phyloP scores from a whole-genome alignment of 371 early-diverging fungal species.

The Dinochytrium kinnereticum region DNA sequence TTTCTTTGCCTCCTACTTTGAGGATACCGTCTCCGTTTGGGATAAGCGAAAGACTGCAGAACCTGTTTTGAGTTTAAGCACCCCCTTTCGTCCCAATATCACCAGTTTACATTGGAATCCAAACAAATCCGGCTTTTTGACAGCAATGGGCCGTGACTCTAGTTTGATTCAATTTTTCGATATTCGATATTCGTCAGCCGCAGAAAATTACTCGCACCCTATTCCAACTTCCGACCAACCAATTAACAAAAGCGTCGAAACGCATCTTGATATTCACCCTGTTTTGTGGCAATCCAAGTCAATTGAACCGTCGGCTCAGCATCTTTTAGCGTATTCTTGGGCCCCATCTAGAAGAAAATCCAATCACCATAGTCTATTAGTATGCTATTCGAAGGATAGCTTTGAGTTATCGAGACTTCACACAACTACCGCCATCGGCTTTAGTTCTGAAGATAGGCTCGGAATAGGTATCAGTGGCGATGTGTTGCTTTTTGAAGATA shows the following conservation, averaged over 20 bases:
- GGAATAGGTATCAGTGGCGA: neutral
- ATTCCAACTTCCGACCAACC: too few relatives aligned
- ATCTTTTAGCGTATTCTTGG: neutral
- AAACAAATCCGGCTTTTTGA: constrained; percentile 66
- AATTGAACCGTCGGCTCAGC: neutral
- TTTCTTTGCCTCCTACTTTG: constrained; percentile 75
- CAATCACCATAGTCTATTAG: neutral
- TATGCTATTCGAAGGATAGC: neutral
- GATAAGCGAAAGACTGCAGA: constrained; percentile 73
- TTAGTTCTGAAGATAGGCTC: neutral
- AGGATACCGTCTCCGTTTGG: constrained; percentile 78
- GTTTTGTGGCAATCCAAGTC: neutral
- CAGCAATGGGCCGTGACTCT: constrained; percentile 41
- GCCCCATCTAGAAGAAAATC: neutral
- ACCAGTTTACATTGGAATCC: constrained; percentile 70
- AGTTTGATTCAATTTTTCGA: neutral
- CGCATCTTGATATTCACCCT: neutral
- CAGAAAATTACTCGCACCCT: too few relatives aligned
- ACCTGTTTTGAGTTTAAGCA: constrained; percentile 45
- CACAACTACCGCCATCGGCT: neutral
- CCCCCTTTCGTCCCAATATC: constrained; percentile 49
- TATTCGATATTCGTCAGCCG: neutral
- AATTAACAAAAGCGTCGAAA: constrained; percentile 18
- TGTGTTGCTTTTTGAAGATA: neutral
- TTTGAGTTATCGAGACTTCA: neutral